Conservation (phyloP, 768 basidiomycete genomes). For the Mycena sanguinolenta region DNA sequence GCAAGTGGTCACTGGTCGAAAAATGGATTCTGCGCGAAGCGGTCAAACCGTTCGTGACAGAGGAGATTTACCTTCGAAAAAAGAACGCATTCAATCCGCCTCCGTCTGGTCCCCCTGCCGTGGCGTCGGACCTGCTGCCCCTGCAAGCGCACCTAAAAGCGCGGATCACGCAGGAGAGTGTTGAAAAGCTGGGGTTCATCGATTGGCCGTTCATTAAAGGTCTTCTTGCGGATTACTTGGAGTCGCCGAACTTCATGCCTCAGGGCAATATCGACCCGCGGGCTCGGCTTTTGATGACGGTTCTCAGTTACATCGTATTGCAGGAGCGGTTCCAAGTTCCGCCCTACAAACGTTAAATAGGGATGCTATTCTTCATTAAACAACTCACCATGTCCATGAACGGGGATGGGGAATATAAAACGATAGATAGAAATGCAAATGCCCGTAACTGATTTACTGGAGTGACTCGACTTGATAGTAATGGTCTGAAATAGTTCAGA, state of each 20-base stretch:
- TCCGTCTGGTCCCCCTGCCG: neutral
- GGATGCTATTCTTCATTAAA: too few relatives aligned
- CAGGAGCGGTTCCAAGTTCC: slow-evolving; percentile 34
- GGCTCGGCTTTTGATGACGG: slow-evolving; percentile 11
- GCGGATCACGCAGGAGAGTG: slow-evolving; percentile 27
- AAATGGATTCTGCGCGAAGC: slow-evolving; percentile 39
- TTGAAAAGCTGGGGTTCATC: slow-evolving; percentile 28
- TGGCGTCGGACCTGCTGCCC: slow-evolving; percentile 3
- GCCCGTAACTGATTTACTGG: too few relatives aligned
- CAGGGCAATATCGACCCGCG: neutral
- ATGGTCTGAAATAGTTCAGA: too few relatives aligned
- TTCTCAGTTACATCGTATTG: slow-evolving; percentile 30
- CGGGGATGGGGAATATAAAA: too few relatives aligned
- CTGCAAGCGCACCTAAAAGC: slow-evolving; percentile 30
- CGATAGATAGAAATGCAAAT: too few relatives aligned
- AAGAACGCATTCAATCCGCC: too few relatives aligned
- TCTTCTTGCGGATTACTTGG: slow-evolving; percentile 14
- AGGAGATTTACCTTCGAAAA: slow-evolving; percentile 35
- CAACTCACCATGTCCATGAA: too few relatives aligned
- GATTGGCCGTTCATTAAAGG: slow-evolving; percentile 23
- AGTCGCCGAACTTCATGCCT: slow-evolving; percentile 9
- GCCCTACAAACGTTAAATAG: too few relatives aligned
- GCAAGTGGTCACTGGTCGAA: slow-evolving; percentile 30
- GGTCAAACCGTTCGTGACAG: slow-evolving; percentile 36
- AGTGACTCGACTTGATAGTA: too few relatives aligned